Conservation (phyloP, 1,284 basidiomycete genomes). For the Coriolopsis trogii region DNA sequence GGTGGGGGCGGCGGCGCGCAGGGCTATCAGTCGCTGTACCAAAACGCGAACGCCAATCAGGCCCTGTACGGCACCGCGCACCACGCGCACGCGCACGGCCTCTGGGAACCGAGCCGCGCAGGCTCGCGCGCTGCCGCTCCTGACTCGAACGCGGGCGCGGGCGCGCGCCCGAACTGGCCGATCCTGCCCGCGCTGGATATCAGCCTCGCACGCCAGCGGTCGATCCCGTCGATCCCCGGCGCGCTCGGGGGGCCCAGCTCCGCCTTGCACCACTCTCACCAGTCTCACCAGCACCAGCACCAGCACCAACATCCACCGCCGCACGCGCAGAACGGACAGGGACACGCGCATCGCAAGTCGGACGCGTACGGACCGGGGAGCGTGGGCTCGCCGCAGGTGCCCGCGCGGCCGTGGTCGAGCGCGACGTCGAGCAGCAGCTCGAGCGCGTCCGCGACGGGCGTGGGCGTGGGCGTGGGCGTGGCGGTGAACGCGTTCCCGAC, state of each 20-base stretch:
- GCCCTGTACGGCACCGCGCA: neutral
- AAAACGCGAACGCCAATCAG: conserved; percentile 10
- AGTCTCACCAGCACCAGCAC: no score
- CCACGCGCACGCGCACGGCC: conserved; percentile 3
- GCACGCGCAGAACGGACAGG: no score
- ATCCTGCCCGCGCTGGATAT: conserved; percentile 35
- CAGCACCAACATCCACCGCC: no score
- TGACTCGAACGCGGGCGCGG: neutral
- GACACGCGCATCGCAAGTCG: conserved; percentile 10
- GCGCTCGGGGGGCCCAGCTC: neutral
- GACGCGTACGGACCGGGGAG: conserved; percentile 33
- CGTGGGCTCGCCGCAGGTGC: conserved; percentile 23
- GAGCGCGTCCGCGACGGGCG: conserved; percentile 21
- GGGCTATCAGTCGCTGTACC: conserved; percentile 23
- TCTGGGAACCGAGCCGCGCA: conserved; percentile 27
- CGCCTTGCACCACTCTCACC: no score
- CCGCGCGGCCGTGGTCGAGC: conserved; percentile 36
- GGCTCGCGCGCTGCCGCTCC: conserved; percentile 13
- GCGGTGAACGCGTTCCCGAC: conserved; percentile 33
- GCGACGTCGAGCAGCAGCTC: conserved; percentile 33
- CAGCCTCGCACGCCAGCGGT: conserved; percentile 27
- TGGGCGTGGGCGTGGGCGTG: conserved; percentile 1
- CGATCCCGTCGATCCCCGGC: conserved; percentile 9
- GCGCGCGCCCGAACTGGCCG: conserved; percentile 30
- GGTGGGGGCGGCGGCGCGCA: no score